Evolutionary conservation across 208 protist species (phyloP), one percentile per base, ranked within the genome.

Genomic region (Willaertia magna): DNA sequence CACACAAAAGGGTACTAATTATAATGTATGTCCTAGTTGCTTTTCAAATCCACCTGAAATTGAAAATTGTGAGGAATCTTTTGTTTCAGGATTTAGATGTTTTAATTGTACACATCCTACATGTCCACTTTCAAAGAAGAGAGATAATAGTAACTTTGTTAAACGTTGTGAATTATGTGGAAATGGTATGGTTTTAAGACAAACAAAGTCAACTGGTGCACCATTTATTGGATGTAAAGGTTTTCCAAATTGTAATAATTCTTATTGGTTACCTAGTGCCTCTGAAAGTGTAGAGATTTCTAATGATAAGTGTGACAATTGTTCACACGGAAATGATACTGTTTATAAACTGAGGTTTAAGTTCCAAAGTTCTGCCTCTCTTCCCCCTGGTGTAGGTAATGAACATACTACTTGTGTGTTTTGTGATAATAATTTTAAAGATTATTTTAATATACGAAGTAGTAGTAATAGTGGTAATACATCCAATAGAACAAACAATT

Each of bases 11-110:
- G 87, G 91, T 22, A 94, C 91, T 44, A 89, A 85, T 20, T 92
- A 96, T 88, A 93, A 89, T 2, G 83, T 95, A 3, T 96, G 94
- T 87, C 90, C 91, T 40, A 78, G 90, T 87, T 96, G 94, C 79
- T 95, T 95, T 52, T 91, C 88, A 9, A 89, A 91, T 43, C 93
- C 93, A 7, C 93, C 93, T 26, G 18, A 83, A 55, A 9, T 30
- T 22, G n/a, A 83, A 18, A 55, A 83, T 59, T 2, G 3, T 49
- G 9, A 14, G 12, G 43, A 49, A 83, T 42, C 22, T 55, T 55
- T 43, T 59, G 20, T 20, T 4, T 43, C 39, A 59, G 20, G 22
- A 59, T 59, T 83, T 59, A 42, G 9, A 55, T 83, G 43, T 42
- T 83, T 55, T 42, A 83, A 55, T 22, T 83, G 43, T 83, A 83